A percentile compares a stretch with the other conserved stretches of the same genome.
These are phyloP conservation scores for Pyrrhoderma lamaoense DNA, from an alignment of 1,284 basidiomycete species.

Conservation along the genomic window DNA sequence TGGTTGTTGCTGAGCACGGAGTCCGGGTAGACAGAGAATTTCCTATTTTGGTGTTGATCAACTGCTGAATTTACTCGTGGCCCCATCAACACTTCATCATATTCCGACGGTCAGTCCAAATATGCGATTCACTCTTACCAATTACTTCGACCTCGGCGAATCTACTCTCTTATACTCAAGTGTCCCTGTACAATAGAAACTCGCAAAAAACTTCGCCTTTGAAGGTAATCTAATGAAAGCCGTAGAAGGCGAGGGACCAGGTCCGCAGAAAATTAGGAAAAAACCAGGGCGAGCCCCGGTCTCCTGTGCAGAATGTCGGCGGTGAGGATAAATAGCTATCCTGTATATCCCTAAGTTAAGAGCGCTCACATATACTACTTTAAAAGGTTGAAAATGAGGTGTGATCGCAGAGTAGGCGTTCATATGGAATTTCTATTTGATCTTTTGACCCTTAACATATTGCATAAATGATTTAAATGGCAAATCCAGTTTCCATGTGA, in stretches of 20 bases:
- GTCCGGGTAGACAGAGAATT: no score
- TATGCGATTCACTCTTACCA: slow-evolving; percentile 1
- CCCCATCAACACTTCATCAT: slow-evolving; percentile 1
- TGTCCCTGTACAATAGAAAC: not conserved
- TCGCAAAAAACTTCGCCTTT: not conserved
- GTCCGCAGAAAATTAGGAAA: slow-evolving; percentile 10
- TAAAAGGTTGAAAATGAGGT: slow-evolving; percentile 57
- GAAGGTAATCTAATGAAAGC: slow-evolving; percentile 9
- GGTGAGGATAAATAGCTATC: slow-evolving; percentile 29
- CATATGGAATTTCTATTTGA: slow-evolving; percentile 11
- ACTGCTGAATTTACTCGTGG: not conserved
- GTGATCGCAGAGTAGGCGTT: slow-evolving; percentile 53
- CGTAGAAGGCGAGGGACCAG: not conserved
- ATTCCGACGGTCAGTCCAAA: slow-evolving; percentile 6
- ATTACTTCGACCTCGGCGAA: slow-evolving; percentile 3
- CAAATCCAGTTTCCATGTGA: slow-evolving; percentile 54
- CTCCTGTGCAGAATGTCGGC: slow-evolving; percentile 65
- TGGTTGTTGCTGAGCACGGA: no score
- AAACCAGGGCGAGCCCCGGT: slow-evolving; percentile 49
- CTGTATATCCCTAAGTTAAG: not conserved
- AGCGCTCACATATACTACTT: not conserved
- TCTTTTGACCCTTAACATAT: slow-evolving; percentile 11
- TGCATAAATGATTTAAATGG: slow-evolving; percentile 10
- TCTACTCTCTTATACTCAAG: not conserved
- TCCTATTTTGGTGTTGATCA: no score